Base-by-base conservation (phyloP, 1,284 basidiomycete species). In the Cryptococcus sp. region DNA sequence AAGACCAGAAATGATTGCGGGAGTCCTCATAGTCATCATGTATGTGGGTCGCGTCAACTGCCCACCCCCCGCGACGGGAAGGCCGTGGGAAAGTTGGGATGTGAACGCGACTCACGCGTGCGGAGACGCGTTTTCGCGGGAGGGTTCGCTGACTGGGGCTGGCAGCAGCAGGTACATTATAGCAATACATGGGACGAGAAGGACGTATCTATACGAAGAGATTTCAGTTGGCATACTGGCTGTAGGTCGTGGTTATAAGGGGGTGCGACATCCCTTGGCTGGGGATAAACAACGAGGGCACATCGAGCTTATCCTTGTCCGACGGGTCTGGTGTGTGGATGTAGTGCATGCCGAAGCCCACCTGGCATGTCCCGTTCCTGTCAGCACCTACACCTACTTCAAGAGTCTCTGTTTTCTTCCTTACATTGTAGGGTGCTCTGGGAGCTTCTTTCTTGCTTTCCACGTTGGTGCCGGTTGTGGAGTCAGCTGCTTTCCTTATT, bases 341-440 rank as follows among this genome's bases (percentile, higher is more conserved):
- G 39, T 72, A 72, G 45, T 69, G 64, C 68, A 72, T 68, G 7
- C 68, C 68, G 42, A 70, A 62, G 4, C 66, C 68, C 35, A 67
- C 52, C 67, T 67, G 56, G 16, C 8, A 36, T 2, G 21, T 40
- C 24, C 45, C 35, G 46, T 20, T 20, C 18, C 44, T 21, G 28
- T 57, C 24, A 53, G 42, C 45, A 16, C 40, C 38, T 13, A 39
- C 18, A 66, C 46, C 65, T 67, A n/a, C n/a, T n/a, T n/a, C n/a
- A n/a, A n/a, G n/a, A n/a, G 54, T 16, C 5, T 8, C n/a, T n/a
- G n/a, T 21, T 18, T 54, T 24, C 48, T 28, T 12, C 13, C 59
- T 60, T 46, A 58, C 61, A 38, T 46, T 47, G 46, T 60, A 60
- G 13, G 57, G 55, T 8, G 59, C 57, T 20, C 55, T 58, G 23